Evolutionary conservation across 495 filamentous ascomycete genomes (phyloP).

Genomic region (Penicillium chermesinum): DNA sequence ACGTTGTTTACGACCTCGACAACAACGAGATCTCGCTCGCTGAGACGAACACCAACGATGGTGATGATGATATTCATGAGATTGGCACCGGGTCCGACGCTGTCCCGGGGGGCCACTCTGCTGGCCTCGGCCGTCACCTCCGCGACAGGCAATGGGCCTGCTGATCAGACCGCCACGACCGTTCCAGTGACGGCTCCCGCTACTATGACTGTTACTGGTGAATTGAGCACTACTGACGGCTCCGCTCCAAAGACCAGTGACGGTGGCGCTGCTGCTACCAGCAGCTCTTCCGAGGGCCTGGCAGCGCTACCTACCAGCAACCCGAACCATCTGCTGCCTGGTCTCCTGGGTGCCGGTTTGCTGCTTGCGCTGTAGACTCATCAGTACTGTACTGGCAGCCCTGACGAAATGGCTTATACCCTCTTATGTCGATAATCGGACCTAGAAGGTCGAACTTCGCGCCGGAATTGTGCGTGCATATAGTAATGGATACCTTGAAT

Average conservation of each 20-base stretch:
- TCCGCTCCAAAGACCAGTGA: conserved; percentile 2
- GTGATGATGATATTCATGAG: conserved; percentile 57
- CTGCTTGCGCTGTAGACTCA: conserved; percentile 16
- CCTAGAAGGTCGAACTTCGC: too few relatives aligned
- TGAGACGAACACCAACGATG: conserved; percentile 69
- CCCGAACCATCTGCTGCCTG: conserved; percentile 18
- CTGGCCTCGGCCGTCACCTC: conserved; percentile 43
- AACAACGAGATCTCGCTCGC: conserved; percentile 77
- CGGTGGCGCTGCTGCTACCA: conserved; percentile 3
- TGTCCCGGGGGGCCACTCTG: conserved; percentile 52
- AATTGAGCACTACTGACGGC: neutral
- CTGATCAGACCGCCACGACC: neutral
- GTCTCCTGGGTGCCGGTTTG: conserved; percentile 18
- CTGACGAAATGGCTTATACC: too few relatives aligned
- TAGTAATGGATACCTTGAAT: too few relatives aligned
- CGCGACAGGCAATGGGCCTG: conserved; percentile 13
- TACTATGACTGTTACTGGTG: neutral
- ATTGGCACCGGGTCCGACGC: conserved; percentile 57
- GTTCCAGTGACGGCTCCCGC: neutral
- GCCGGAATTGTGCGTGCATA: too few relatives aligned
- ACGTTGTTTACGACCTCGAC: conserved; percentile 79
- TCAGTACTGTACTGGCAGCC: too few relatives aligned
- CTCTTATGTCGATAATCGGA: too few relatives aligned
- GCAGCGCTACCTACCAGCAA: conserved; percentile 19
- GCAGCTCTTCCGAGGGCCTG: conserved; percentile 11